Percentiles rank a stretch among this genome's conserved stretches.
phyloP scores from a whole-genome alignment of 768 basidiomycete genomes.

The Auriculariales sp. region DNA sequence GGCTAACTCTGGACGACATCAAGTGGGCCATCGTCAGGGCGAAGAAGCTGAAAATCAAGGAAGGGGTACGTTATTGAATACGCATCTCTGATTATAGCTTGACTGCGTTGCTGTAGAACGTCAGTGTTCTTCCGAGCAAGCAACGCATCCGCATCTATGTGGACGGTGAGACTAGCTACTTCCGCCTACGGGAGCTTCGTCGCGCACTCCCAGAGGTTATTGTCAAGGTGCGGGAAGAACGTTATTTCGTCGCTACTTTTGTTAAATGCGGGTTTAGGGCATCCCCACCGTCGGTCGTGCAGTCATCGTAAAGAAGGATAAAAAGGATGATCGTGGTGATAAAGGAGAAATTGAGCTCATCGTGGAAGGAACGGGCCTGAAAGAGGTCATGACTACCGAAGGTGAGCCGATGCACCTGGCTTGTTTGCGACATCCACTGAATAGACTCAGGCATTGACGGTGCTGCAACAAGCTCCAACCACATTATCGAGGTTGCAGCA shows the following conservation, averaged over 20 bases:
- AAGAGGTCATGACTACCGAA: constrained; percentile 94
- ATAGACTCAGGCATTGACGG: constrained; percentile 66
- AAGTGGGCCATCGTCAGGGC: constrained; percentile 79
- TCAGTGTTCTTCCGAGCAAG: constrained; percentile 60
- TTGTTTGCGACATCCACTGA: not conserved
- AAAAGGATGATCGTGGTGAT: constrained; percentile 61
- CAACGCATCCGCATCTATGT: constrained; percentile 68
- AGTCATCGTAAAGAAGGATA: constrained; percentile 91
- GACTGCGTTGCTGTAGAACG: constrained; percentile 31
- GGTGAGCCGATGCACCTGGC: constrained; percentile 29
- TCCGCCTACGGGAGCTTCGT: constrained; percentile 74
- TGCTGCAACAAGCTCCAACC: constrained; percentile 84
- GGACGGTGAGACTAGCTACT: constrained; percentile 66
- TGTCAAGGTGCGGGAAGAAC: constrained; percentile 52
- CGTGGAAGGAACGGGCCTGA: constrained; percentile 93
- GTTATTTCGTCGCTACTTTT: not conserved
- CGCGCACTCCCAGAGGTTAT: constrained; percentile 72
- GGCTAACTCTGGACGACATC: constrained; percentile 83
- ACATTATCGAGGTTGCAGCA: constrained; percentile 88
- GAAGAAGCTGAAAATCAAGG: constrained; percentile 86
- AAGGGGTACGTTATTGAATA: constrained; percentile 37
- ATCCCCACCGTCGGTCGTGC: constrained; percentile 79
- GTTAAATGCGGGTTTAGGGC: constrained; percentile 37
- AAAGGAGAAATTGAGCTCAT: constrained; percentile 84
- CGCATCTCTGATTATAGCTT: not conserved